Conservation (phyloP, 169 alveolate species). For the Babesia microti region DNA sequence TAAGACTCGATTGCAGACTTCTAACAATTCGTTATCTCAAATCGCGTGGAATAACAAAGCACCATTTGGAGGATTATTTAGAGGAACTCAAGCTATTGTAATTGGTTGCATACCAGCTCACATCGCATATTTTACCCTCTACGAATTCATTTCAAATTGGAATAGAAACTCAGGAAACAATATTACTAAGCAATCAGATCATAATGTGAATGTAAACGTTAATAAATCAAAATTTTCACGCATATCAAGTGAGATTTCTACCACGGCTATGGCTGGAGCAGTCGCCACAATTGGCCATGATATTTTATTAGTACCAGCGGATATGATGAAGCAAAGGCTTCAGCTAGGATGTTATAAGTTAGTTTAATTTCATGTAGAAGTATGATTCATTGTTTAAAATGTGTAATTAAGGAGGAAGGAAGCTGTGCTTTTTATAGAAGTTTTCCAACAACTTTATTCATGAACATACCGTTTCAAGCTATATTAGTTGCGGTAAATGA, state of each 20-base stretch:
- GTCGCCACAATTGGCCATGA: constrained; percentile 89
- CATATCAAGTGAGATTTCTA: constrained; percentile 27
- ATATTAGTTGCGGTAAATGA: constrained; percentile 84
- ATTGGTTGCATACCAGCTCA: constrained; percentile 98
- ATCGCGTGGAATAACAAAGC: neutral
- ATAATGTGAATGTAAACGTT: no score
- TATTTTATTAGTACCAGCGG: constrained; percentile 91
- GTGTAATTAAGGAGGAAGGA: constrained; percentile 78
- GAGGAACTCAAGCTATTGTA: constrained; percentile 87
- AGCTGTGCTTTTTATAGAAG: constrained; percentile 75
- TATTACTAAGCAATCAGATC: no score
- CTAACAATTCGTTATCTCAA: neutral
- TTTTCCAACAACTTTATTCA: constrained; percentile 83
- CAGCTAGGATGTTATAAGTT: constrained; percentile 74
- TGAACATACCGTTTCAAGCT: constrained; percentile 90
- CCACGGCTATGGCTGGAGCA: constrained; percentile 82
- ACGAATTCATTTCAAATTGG: constrained; percentile 57
- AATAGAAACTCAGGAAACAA: constrained; percentile 42
- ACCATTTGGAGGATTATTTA: constrained; percentile 18
- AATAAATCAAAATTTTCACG: no score
- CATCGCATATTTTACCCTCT: constrained; percentile 81
- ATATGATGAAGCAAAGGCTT: constrained; percentile 86
- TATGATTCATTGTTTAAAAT: constrained; percentile 43
- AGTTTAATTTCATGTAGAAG: constrained; percentile 28
- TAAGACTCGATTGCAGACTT: constrained; percentile 72